A percentile compares a stretch with the other conserved stretches of the same genome.
These are phyloP conservation scores for Aspergillus piperis DNA, from an alignment of 2,329 filamentous ascomycete species.

Conservation along the genomic window DNA sequence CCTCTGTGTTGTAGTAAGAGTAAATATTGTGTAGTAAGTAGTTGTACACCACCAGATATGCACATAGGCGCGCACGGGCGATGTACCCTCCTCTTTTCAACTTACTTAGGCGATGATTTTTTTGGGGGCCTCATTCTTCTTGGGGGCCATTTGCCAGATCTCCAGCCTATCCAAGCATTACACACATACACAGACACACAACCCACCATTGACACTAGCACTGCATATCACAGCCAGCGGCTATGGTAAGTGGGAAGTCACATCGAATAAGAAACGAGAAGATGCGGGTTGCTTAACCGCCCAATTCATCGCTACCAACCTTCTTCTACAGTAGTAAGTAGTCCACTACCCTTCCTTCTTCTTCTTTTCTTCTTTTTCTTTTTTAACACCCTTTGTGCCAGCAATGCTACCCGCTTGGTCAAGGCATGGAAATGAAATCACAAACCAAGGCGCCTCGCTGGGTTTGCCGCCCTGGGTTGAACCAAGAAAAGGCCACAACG, in stretches of 20 bases:
- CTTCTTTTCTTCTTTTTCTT: too few species aligned
- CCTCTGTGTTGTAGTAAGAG: not conserved
- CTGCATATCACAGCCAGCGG: constrained; percentile 4
- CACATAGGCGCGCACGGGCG: not conserved
- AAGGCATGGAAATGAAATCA: not conserved
- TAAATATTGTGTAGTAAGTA: not conserved
- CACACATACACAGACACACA: not conserved
- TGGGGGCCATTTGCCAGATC: constrained; percentile 7
- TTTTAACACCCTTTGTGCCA: not conserved
- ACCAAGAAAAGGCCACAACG: constrained; percentile 14
- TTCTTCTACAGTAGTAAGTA: too few species aligned
- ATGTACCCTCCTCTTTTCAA: not conserved
- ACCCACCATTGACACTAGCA: not conserved
- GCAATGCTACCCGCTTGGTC: not conserved
- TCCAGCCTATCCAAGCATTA: not conserved
- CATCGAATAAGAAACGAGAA: not conserved
- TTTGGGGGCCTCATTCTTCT: constrained; percentile 5
- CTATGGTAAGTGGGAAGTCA: not conserved
- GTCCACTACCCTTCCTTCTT: not conserved
- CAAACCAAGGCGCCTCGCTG: not conserved
- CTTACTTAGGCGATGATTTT: not conserved
- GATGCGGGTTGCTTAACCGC: constrained; percentile 1
- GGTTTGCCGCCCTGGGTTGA: constrained; percentile 8
- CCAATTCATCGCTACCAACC: not conserved
- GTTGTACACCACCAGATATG: not conserved